phyloP scores from a whole-genome alignment of 768 basidiomycete genomes.

The Russula compacta region DNA sequence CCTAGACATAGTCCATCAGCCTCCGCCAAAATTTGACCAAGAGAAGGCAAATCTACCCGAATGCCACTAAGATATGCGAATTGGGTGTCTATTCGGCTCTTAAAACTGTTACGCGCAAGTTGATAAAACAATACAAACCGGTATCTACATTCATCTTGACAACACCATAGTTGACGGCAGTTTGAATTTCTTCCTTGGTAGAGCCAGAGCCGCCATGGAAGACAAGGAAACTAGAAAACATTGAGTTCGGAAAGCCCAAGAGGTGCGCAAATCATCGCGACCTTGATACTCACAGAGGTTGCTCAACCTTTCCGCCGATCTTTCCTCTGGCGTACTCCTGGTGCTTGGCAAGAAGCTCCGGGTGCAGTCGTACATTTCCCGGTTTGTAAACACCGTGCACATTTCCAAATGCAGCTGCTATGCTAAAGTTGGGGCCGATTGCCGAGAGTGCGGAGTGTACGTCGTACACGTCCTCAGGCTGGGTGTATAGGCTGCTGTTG shows the following conservation, averaged over 20 bases:
- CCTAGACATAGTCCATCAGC: slow-evolving; percentile 32
- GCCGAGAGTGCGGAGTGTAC: slow-evolving; percentile 76
- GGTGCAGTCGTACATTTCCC: slow-evolving; percentile 91
- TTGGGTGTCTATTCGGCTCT: slow-evolving; percentile 57
- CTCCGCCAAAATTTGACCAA: background rate
- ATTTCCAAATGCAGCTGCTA: slow-evolving; percentile 97
- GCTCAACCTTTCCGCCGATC: slow-evolving; percentile 48
- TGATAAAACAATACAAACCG: slow-evolving; percentile 27
- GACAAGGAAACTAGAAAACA: slow-evolving; percentile 70
- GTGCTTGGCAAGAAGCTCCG: slow-evolving; percentile 87
- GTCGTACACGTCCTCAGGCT: slow-evolving; percentile 92
- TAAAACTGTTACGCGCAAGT: slow-evolving; percentile 1
- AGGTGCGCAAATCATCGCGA: background rate
- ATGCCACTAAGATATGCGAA: slow-evolving; percentile 87
- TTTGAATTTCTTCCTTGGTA: slow-evolving; percentile 88
- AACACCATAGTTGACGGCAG: slow-evolving; percentile 85
- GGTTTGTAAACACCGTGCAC: slow-evolving; percentile 99
- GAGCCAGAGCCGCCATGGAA: slow-evolving; percentile 99
- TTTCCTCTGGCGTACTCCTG: slow-evolving; percentile 67
- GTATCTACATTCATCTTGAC: slow-evolving; percentile 99
- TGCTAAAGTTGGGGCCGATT: slow-evolving; percentile 90
- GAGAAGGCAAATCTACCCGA: slow-evolving; percentile 38
- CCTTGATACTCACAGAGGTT: slow-evolving; percentile 63
- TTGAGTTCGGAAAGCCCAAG: slow-evolving; percentile 3
- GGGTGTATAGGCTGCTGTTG: slow-evolving; percentile 91